Base-by-base conservation (phyloP, 345 rosid genomes). In the Hevea brasiliensis region DNA sequence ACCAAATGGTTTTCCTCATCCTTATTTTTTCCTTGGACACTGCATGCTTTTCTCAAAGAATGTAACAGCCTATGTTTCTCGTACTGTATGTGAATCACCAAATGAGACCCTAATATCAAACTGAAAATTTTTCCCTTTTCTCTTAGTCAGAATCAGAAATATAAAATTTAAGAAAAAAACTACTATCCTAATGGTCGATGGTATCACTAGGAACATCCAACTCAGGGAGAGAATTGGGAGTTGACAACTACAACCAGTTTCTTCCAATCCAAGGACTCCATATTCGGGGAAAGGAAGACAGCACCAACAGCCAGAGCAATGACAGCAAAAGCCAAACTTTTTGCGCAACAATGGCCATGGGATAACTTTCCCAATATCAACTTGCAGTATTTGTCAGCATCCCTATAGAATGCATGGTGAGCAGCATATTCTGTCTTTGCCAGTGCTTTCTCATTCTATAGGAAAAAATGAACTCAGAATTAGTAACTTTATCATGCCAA, bases 311-410 rank as follows among this genome's bases (percentile, higher is more conserved):
- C 91, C 41, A 88, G 13, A 61, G 86, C 80, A 44, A 84, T 21
- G 26, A 67, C 71, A 44, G 70, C 54, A 59, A 89, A 40, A 76
- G 87, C 86, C 79, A 85, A 57, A 13, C 81, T 75, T 79, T 83
- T 89, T 67, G 84, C 21, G 81, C 90, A 89, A 42, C 81, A 72
- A 60, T 63, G 67, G 78, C 91, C 85, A 7, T 82, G 80, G 3
- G 90, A 84, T 68, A 86, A 73, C 73, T 75, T 87, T 11, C 87
- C 85, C 4, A 74, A 73, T 35, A 91, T 45, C 27, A 48, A 72
- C 78, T 87, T 91, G 72, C 92, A 87, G 40, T 81, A 84, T 80
- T 83, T 85, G 75, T 91, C 91, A 45, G 89, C 86, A 21, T 81
- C 88, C 74, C 61, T 76, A 79, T 64, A 72, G 61, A 82, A 82